Evolutionary conservation across 2,329 filamentous ascomycete species (phyloP).

Genomic region (Cadophora luteo-olivacea): DNA sequence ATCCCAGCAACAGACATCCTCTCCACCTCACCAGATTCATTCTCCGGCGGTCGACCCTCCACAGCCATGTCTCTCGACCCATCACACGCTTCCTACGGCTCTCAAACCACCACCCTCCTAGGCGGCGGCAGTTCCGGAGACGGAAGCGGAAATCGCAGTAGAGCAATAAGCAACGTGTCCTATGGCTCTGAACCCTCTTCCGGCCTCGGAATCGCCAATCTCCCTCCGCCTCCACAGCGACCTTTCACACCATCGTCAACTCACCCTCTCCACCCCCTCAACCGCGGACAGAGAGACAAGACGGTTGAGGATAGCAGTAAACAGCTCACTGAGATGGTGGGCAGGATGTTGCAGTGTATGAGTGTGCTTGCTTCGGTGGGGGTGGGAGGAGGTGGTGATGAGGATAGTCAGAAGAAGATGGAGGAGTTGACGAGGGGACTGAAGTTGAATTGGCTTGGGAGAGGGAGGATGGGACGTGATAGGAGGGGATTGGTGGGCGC

Average conservation of each 20-base stretch:
- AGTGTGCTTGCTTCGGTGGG: slow-evolving; percentile 83
- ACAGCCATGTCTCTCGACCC: slow-evolving; percentile 80
- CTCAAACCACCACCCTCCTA: slow-evolving; percentile 78
- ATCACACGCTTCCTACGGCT: slow-evolving; percentile 78
- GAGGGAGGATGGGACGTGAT: slow-evolving; percentile 88
- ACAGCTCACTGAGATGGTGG: slow-evolving; percentile 92
- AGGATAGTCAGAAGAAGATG: slow-evolving; percentile 78
- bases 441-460: slow-evolving; percentile 95
- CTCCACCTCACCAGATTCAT: slow-evolving; percentile 57
- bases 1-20: slow-evolving; percentile 51
- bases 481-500: slow-evolving; percentile 79
- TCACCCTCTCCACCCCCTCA: slow-evolving; percentile 35
- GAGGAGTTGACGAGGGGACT: slow-evolving; percentile 84
- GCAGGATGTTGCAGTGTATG: slow-evolving; percentile 94
- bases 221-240: slow-evolving; percentile 39
- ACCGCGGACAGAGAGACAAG: slow-evolving; percentile 44
- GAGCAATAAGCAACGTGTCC: slow-evolving; percentile 86
- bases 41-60: slow-evolving; percentile 62
- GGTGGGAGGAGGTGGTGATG: slow-evolving; percentile 51
- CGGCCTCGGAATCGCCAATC: slow-evolving; percentile 37
- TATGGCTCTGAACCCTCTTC: slow-evolving; percentile 54
- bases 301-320: slow-evolving; percentile 68
- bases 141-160: slow-evolving; percentile 67
- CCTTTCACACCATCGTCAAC: slow-evolving; percentile 43
- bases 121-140: slow-evolving; percentile 59